Evolutionary conservation across 306 rosid species (phyloP).

Genomic region (Dryas drummondii): DNA sequence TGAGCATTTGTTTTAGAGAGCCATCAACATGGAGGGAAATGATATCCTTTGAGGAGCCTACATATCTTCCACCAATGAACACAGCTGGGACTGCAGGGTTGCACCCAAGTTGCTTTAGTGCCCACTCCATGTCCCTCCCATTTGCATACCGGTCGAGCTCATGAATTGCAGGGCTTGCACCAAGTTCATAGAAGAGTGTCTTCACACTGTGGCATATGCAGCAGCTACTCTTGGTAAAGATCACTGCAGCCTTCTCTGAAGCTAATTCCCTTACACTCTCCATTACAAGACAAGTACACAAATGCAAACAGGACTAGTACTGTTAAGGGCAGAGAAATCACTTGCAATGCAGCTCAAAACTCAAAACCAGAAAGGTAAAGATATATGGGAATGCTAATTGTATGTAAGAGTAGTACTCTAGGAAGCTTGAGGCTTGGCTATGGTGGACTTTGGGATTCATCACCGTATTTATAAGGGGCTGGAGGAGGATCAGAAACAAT

Average conservation of each 20-base stretch:
- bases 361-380: constrained; percentile 6
- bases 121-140: constrained; percentile 90
- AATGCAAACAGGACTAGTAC: no score
- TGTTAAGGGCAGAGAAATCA: neutral
- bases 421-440: constrained; percentile 28
- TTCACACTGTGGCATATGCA: constrained; percentile 93
- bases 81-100: constrained; percentile 94
- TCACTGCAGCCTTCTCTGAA: constrained; percentile 91
- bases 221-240: constrained; percentile 93
- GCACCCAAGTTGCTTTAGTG: constrained; percentile 74
- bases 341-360: constrained; percentile 11
- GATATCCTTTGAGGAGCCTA: constrained; percentile 87
- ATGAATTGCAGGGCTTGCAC: constrained; percentile 92
- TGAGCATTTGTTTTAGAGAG: constrained; percentile 85
- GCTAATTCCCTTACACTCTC: constrained; percentile 83
- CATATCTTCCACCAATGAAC: constrained; percentile 83
- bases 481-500: constrained; percentile 27
- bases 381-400: neutral
- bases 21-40: constrained; percentile 95
- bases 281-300: constrained; percentile 37
- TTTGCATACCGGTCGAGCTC: constrained; percentile 72
- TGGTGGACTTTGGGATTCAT: constrained; percentile 48
- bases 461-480: constrained; percentile 67
- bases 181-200: constrained; percentile 85
- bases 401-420: no score